These are phyloP conservation scores for Botryotinia narcissicola DNA, from an alignment of 2,329 filamentous ascomycete species.

Conservation along the genomic window DNA sequence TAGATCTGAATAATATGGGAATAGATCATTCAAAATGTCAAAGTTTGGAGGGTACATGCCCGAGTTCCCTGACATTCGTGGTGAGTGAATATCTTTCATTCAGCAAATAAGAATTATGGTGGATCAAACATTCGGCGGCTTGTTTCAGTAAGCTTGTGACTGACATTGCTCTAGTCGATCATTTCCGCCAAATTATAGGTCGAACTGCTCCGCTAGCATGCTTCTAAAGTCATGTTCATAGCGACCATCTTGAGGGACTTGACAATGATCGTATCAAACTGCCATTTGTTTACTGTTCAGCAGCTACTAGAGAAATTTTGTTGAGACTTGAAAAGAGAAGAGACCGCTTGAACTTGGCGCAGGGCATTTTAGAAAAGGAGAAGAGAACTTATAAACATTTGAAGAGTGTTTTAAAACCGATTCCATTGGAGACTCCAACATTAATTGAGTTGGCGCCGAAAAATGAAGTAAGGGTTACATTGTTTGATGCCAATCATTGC, in stretches of 20 bases:
- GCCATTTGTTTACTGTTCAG: slow-evolving; percentile 88
- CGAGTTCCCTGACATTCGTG: slow-evolving; percentile 78
- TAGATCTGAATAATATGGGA: not conserved
- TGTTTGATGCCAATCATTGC: slow-evolving; percentile 92
- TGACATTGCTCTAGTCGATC: slow-evolving; percentile 61
- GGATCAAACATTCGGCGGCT: not conserved
- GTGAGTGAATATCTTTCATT: slow-evolving; percentile 41
- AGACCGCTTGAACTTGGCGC: slow-evolving; percentile 77
- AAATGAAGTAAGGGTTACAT: slow-evolving; percentile 70
- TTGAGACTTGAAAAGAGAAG: slow-evolving; percentile 75
- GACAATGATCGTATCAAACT: slow-evolving; percentile 68
- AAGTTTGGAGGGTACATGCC: slow-evolving; percentile 70
- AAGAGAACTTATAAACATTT: slow-evolving; percentile 76
- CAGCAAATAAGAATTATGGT: not conserved
- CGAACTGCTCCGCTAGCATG: slow-evolving; percentile 68
- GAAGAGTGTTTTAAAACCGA: slow-evolving; percentile 69
- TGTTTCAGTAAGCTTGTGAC: not conserved
- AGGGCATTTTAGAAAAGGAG: slow-evolving; percentile 71
- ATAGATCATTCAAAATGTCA: slow-evolving; percentile 55
- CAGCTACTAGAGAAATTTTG: slow-evolving; percentile 77
- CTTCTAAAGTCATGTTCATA: slow-evolving; percentile 91
- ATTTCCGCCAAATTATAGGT: slow-evolving; percentile 62
- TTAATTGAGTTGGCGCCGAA: slow-evolving; percentile 69
- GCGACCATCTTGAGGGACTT: slow-evolving; percentile 74
- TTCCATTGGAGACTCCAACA: slow-evolving; percentile 80